Conservation (phyloP, 306 rosid species). For the Acacia confusa region DNA sequence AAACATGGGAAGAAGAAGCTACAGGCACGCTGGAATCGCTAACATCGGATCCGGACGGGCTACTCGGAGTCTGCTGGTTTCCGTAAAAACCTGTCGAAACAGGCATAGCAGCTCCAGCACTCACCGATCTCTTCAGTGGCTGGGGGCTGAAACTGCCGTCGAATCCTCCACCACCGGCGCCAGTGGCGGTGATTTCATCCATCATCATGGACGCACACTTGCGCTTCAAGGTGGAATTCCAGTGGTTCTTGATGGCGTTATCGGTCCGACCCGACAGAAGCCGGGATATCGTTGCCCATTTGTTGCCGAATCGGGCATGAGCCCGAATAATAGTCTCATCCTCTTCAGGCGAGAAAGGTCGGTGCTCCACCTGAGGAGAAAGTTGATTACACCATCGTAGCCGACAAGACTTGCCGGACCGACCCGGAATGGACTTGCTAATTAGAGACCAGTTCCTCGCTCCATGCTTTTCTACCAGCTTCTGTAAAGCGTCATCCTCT, state of each 20-base stretch:
- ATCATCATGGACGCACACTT: conserved; percentile 52
- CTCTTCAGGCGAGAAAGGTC: conserved; percentile 79
- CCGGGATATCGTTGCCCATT: conserved; percentile 96
- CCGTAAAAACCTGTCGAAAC: conserved; percentile 41
- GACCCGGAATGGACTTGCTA: conserved; percentile 80
- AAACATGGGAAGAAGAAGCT: conserved; percentile 42
- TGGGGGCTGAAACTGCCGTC: conserved; percentile 30
- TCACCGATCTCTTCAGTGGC: conserved; percentile 71
- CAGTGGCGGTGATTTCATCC: conserved; percentile 4
- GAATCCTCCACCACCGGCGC: conserved; percentile 14
- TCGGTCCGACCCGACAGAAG: conserved; percentile 85
- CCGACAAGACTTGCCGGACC: conserved; percentile 95
- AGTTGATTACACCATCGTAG: conserved; percentile 98
- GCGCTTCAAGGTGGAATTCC: conserved; percentile 93
- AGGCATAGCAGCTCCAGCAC: conserved; percentile 65
- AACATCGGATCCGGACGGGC: conserved; percentile 80
- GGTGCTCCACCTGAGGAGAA: conserved; percentile 89
- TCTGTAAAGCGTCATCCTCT: conserved; percentile 72
- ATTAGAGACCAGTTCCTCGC: conserved; percentile 88
- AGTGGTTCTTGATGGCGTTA: conserved; percentile 96
- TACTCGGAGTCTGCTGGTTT: conserved; percentile 42
- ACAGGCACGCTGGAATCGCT: conserved; percentile 73
- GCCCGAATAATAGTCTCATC: conserved; percentile 80
- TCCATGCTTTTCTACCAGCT: conserved; percentile 74
- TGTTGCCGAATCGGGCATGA: conserved; percentile 88